A percentile compares a stretch with the other conserved stretches of the same genome.
Evolutionary conservation across 2,329 filamentous ascomycete genomes (phyloP).

Genomic region (Colletotrichum caudatum): DNA sequence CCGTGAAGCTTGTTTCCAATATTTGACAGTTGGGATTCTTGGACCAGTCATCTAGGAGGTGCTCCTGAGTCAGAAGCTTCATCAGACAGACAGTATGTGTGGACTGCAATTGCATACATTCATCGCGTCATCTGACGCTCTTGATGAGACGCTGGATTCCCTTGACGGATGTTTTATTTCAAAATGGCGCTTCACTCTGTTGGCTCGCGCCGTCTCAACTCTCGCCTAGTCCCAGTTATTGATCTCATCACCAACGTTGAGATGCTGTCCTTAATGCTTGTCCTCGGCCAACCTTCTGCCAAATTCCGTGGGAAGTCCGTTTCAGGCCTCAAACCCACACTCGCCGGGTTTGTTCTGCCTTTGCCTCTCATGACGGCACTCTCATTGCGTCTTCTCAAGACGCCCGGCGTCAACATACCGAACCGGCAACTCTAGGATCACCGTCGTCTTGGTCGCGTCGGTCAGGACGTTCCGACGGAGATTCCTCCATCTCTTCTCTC

Average conservation of each 20-base stretch:
- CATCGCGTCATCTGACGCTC: constrained; percentile 38
- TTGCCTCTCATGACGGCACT: constrained; percentile 30
- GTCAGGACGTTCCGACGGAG: constrained; percentile 27
- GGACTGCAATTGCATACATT: constrained; percentile 16
- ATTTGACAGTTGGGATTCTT: not conserved
- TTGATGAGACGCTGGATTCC: constrained; percentile 30
- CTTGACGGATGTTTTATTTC: constrained; percentile 22
- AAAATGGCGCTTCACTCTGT: not conserved
- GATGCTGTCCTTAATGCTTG: constrained; percentile 42
- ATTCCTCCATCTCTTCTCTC: constrained; percentile 37
- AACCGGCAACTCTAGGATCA: constrained; percentile 44
- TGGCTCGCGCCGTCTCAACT: constrained; percentile 17
- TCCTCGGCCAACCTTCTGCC: constrained; percentile 40
- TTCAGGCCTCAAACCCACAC: constrained; percentile 42
- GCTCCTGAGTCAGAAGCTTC: not conserved
- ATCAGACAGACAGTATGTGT: not conserved
- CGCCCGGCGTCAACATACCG: constrained; percentile 43
- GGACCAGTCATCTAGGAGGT: constrained; percentile 19
- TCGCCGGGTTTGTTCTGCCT: constrained; percentile 40
- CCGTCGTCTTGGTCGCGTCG: constrained; percentile 20
- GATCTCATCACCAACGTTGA: constrained; percentile 22
- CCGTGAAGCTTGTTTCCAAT: constrained; percentile 31
- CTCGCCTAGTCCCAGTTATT: constrained; percentile 5
- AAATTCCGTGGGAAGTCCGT: constrained; percentile 38
- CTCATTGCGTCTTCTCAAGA: constrained; percentile 43